phyloP scores from a whole-genome alignment of 768 basidiomycete species.

The Amanita fuliginea region DNA sequence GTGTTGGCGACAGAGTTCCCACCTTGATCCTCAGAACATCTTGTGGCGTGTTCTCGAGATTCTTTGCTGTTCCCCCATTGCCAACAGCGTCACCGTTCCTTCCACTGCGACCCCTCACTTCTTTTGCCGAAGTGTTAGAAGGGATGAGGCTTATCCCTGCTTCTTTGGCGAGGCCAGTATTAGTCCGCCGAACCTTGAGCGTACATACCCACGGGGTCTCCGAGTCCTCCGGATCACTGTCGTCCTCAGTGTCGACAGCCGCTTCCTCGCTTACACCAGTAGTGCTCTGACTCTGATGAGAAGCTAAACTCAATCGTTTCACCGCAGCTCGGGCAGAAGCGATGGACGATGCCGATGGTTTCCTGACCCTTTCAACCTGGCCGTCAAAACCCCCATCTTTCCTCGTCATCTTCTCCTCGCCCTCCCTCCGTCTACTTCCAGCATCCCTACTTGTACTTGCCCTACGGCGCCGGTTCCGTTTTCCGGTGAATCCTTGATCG shows the following conservation, averaged over 20 bases:
- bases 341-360: slow-evolving; percentile 12
- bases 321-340: slow-evolving; percentile 16
- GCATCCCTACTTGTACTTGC: slow-evolving; percentile 4
- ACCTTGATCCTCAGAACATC: slow-evolving; percentile 49
- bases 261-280: slow-evolving; percentile 6
- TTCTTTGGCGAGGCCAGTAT: slow-evolving; percentile 7
- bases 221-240: slow-evolving; percentile 92
- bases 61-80: slow-evolving; percentile 5
- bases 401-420: slow-evolving; percentile 4
- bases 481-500: neutral
- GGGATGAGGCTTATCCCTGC: slow-evolving; percentile 6
- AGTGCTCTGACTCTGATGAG: slow-evolving; percentile 2
- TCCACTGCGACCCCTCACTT: neutral
- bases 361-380: slow-evolving; percentile 29
- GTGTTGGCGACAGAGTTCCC: slow-evolving; percentile 81
- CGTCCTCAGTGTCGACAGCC: slow-evolving; percentile 43
- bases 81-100: slow-evolving; percentile 7
- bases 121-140: neutral
- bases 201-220: slow-evolving; percentile 95
- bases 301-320: slow-evolving; percentile 9
- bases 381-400: slow-evolving; percentile 7
- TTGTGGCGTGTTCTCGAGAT: slow-evolving; percentile 12
- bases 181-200: slow-evolving; percentile 49
- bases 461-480: neutral
- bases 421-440: neutral